These are phyloP conservation scores for Fraxinus sp. DNA, from an alignment of 305 asterid species.

Conservation along the genomic window DNA sequence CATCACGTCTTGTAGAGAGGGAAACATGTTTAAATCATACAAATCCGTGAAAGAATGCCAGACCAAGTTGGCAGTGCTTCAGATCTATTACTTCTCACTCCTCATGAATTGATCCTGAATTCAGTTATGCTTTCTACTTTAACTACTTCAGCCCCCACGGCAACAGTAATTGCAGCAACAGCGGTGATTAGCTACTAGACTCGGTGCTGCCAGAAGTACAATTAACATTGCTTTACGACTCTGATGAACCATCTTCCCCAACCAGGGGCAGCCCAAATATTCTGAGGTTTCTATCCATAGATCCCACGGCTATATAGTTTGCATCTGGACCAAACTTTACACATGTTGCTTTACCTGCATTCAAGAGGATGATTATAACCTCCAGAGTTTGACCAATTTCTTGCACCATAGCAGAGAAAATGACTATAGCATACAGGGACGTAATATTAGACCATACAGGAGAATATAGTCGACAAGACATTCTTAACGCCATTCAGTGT, in stretches of 20 bases:
- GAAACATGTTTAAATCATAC: slow-evolving; percentile 19
- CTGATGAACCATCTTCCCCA: slow-evolving; percentile 46
- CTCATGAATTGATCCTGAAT: background rate
- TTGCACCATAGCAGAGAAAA: background rate
- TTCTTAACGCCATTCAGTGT: background rate
- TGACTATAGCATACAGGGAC: background rate
- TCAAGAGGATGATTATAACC: slow-evolving; percentile 9
- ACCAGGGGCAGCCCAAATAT: slow-evolving; percentile 86
- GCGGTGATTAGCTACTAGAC: background rate
- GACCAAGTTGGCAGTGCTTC: background rate
- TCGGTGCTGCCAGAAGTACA: background rate
- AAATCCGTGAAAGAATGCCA: background rate
- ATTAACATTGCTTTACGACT: slow-evolving; percentile 40
- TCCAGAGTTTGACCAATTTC: background rate
- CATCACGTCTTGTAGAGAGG: slow-evolving; percentile 16
- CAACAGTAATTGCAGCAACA: background rate
- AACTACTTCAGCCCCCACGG: background rate
- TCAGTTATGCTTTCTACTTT: background rate
- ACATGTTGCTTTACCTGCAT: slow-evolving; percentile 70
- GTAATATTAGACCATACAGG: background rate
- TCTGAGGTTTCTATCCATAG: slow-evolving; percentile 92
- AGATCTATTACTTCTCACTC: background rate
- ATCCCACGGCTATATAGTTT: slow-evolving; percentile 81
- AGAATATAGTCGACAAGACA: background rate
- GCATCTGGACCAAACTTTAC: slow-evolving; percentile 92